Base-by-base conservation (phyloP, 2,329 filamentous ascomycete genomes). In the Tolypocladium nubicola region DNA sequence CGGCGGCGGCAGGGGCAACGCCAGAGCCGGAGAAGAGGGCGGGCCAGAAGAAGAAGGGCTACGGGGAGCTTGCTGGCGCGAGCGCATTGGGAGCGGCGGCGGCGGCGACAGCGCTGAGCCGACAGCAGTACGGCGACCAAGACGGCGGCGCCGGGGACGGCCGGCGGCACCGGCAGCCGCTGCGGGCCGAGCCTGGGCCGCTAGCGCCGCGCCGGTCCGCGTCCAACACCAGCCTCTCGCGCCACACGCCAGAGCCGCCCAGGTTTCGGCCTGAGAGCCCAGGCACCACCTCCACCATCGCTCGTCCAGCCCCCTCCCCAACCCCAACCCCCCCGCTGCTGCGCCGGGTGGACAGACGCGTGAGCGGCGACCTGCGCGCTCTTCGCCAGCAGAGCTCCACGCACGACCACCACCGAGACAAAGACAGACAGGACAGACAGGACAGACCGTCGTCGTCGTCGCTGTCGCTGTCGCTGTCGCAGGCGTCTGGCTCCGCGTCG, bases 361-460 rank as follows among this genome's bases (percentile, higher is more conserved):
- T 86, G 71, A 92, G 88, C 79, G 86, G 88, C 72, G 89, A 95
- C 78, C 79, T 95, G 66, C 64, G 71, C 61, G 60, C 71, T 57
- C 65, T 73, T 56, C 69, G 70, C 63, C 69, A 70, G 66, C 70
- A 70, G 70, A 70, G 68, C 67, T 70, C 63, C 63, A 19, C 47
- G 30, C 47, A 21, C 47, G 21, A 40, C n/a, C 19, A 40, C n/a
- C 19, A 26, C 23, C 23, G 33, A 63, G 56, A 64, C 63, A 59
- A 56, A 60, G 61, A 60, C 58, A 58, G 55, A 56, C 56, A 33
- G 26, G 23, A 26, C 23, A 26, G 23, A 26, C 23, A 26, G 23
- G 23, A 26, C 23, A 26, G 23, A 26, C 23, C 23, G 23, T 26
- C 23, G 23, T 26, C 23, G 2, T 30, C 26, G 26, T 33, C 30